Conservation (phyloP, 768 basidiomycete species). For the Collybia sp. region DNA sequence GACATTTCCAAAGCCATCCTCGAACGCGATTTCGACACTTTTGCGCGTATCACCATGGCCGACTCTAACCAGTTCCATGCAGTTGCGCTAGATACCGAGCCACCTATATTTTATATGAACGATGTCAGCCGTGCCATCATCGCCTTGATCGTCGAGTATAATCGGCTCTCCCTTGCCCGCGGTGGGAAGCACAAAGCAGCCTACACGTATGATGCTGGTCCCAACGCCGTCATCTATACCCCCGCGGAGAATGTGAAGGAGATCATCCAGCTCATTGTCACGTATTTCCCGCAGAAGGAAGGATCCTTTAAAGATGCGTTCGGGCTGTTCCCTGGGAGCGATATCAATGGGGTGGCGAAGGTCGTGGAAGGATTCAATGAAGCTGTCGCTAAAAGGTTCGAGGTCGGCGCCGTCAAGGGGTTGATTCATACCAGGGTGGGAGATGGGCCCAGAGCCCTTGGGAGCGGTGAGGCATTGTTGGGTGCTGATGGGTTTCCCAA, state of each 20-base stretch:
- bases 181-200: conserved; percentile 73
- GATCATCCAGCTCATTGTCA: conserved; percentile 70
- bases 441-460: conserved; percentile 79
- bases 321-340: conserved; percentile 44
- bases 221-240: conserved; percentile 97
- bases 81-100: conserved; percentile 92
- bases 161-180: conserved; percentile 63
- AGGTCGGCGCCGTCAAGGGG: conserved; percentile 75
- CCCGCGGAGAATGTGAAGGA: conserved; percentile 70
- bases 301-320: conserved; percentile 73
- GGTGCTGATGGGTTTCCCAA: conserved; percentile 67
- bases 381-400: conserved; percentile 68
- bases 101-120: conserved; percentile 99
- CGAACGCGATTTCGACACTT: conserved; percentile 77
- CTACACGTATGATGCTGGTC: conserved; percentile 99
- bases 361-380: conserved; percentile 73
- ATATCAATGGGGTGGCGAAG: conserved; percentile 38
- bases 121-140: conserved; percentile 96
- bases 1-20: conserved; percentile 78
- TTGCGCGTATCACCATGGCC: conserved; percentile 91
- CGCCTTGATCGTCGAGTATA: conserved; percentile 86
- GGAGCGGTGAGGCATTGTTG: conserved; percentile 59
- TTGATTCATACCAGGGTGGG: conserved; percentile 93
- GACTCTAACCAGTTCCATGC: conserved; percentile 99
- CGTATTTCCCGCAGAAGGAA: conserved; percentile 85